Evolutionary conservation across 345 rosid species (phyloP).

Genomic region (Chamaenerion angustifolium): DNA sequence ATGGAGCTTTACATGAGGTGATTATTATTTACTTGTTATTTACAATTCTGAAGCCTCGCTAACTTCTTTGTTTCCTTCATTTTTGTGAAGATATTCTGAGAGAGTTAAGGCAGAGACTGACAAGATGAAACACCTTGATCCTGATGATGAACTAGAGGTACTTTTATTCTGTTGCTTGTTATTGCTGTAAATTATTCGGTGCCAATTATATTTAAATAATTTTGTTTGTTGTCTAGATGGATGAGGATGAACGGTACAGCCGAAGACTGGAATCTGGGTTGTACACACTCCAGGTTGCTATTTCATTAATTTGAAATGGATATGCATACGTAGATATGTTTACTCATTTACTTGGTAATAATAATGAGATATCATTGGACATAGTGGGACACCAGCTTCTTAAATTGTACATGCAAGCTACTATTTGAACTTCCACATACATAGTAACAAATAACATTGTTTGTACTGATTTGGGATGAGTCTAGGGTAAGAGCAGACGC

Average conservation of each 20-base stretch:
- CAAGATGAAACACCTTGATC: slow-evolving; percentile 53
- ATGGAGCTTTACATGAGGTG: slow-evolving; percentile 88
- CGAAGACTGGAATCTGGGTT: slow-evolving; percentile 84
- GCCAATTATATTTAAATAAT: background rate
- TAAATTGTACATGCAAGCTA: too few relatives aligned
- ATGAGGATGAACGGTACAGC: slow-evolving; percentile 80
- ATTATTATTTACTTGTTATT: background rate
- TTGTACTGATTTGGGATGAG: too few relatives aligned
- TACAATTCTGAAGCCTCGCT: background rate
- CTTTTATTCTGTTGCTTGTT: slow-evolving; percentile 7
- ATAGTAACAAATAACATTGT: too few relatives aligned
- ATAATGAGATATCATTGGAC: too few relatives aligned
- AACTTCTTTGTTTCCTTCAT: slow-evolving; percentile 1
- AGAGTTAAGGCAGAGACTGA: slow-evolving; percentile 69
- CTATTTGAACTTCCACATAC: too few relatives aligned
- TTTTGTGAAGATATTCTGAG: slow-evolving; percentile 51
- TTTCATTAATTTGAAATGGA: background rate
- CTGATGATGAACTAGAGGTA: slow-evolving; percentile 92
- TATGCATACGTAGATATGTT: background rate
- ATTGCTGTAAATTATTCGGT: background rate
- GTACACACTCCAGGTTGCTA: slow-evolving; percentile 83
- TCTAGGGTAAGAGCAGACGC: too few relatives aligned
- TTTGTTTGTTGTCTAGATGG: slow-evolving; percentile 36
- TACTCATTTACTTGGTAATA: background rate
- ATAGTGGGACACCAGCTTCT: too few relatives aligned